phyloP scores from a whole-genome alignment of 2,329 filamentous ascomycete genomes.

The Aspergillus jensenii region DNA sequence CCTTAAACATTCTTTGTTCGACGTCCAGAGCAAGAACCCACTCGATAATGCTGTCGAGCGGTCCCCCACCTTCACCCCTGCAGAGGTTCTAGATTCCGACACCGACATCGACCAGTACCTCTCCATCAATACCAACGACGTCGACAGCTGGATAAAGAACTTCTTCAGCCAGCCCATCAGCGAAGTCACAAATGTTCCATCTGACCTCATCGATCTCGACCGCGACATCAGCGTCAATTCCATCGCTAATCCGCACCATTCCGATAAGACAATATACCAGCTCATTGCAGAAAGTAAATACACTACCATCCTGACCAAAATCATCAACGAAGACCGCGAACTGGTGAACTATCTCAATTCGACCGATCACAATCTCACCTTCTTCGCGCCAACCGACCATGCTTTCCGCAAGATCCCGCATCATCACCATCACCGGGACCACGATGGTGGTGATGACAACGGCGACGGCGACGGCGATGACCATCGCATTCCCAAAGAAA shows the following conservation, averaged over 20 bases:
- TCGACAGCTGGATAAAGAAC: conserved; percentile 2
- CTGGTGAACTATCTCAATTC: conserved; percentile 73
- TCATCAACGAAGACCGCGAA: conserved; percentile 71
- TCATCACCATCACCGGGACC: conserved; percentile 36
- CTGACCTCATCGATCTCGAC: conserved; percentile 8
- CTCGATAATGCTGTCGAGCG: conserved; percentile 12
- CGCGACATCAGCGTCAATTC: neutral
- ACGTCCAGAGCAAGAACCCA: neutral
- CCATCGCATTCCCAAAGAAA: conserved; percentile 65
- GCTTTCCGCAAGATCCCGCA: conserved; percentile 67
- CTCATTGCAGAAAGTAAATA: conserved; percentile 73
- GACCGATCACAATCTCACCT: conserved; percentile 71
- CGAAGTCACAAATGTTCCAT: conserved; percentile 10
- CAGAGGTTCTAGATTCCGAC: neutral
- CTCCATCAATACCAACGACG: neutral
- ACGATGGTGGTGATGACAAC: neutral
- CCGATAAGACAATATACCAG: conserved; percentile 76
- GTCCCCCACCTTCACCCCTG: conserved; percentile 1
- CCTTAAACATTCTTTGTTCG: neutral
- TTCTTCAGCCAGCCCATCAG: conserved; percentile 9
- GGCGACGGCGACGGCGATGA: neutral
- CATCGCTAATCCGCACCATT: conserved; percentile 36
- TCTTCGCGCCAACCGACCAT: conserved; percentile 76
- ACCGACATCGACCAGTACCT: neutral
- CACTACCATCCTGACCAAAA: conserved; percentile 72